Conservation (phyloP, 208 protist genomes). For the Acanthamoeba polyphaga region DNA sequence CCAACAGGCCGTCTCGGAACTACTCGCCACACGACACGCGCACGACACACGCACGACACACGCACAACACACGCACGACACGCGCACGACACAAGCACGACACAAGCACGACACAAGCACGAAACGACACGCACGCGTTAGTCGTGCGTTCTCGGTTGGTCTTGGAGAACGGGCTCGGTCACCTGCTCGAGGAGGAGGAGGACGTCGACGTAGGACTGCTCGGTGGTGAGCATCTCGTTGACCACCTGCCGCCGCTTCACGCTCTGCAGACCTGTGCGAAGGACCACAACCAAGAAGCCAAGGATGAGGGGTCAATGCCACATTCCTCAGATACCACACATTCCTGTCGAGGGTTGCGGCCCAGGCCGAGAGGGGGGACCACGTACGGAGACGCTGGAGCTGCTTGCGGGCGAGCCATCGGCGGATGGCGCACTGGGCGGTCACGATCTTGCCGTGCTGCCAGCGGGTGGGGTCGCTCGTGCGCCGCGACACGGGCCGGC, state of each 20-base stretch:
- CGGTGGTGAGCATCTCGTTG: slow-evolving; percentile 30
- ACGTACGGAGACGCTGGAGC: background rate
- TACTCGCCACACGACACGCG: too few relatives aligned
- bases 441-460: slow-evolving; percentile 11
- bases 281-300: too few relatives aligned
- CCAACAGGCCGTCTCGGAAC: background rate
- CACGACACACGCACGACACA: too few relatives aligned
- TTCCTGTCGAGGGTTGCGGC: too few relatives aligned
- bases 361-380: too few relatives aligned
- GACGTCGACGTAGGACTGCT: slow-evolving; percentile 28
- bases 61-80: too few relatives aligned
- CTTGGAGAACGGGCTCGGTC: too few relatives aligned
- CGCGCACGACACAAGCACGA: too few relatives aligned
- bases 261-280: background rate
- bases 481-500: background rate
- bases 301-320: too few relatives aligned
- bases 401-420: background rate
- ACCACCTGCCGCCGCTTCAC: background rate
- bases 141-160: too few relatives aligned
- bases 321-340: background rate
- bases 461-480: background rate
- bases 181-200: background rate
- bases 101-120: too few relatives aligned
- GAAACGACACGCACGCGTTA: too few relatives aligned
- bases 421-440: background rate